These are phyloP conservation scores for Fusarium robinianum DNA, from an alignment of 2,329 filamentous ascomycete species.

Conservation along the genomic window DNA sequence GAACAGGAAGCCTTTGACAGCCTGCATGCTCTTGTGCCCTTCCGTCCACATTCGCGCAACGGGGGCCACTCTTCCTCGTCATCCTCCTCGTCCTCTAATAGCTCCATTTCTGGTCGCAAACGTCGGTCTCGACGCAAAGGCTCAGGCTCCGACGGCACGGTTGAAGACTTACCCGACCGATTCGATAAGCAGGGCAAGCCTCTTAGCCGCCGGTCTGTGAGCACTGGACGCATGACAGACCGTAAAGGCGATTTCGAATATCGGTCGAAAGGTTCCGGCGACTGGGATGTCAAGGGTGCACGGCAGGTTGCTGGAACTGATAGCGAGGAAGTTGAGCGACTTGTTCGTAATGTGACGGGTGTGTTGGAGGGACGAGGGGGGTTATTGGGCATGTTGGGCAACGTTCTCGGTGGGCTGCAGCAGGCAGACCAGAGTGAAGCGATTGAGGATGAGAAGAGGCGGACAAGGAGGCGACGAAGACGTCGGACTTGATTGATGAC, in stretches of 20 bases:
- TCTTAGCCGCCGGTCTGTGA: conserved; percentile 37
- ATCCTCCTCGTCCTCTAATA: conserved; percentile 44
- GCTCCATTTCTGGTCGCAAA: conserved; percentile 32
- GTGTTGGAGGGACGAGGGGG: conserved; percentile 39
- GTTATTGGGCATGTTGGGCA: conserved; percentile 40
- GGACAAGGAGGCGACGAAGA: conserved; percentile 18
- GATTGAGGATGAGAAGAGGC: conserved; percentile 26
- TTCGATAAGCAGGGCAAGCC: conserved; percentile 52
- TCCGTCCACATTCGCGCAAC: conserved; percentile 13
- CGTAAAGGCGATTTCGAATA: conserved; percentile 51
- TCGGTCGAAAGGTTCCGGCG: conserved; percentile 38
- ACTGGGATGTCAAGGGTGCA: conserved; percentile 46
- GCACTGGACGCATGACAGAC: conserved; percentile 39
- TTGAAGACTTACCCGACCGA: conserved; percentile 53
- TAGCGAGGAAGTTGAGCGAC: conserved; percentile 45
- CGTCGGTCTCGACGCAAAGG: conserved; percentile 25
- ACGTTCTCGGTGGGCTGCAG: conserved; percentile 36
- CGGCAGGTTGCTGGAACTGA: conserved; percentile 54
- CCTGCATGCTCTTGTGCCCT: conserved; percentile 25
- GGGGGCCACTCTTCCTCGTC: conserved; percentile 33
- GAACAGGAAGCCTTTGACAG: conserved; percentile 26
- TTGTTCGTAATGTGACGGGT: conserved; percentile 35
- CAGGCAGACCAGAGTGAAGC: conserved; percentile 9
- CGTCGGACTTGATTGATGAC: conserved; percentile 30
- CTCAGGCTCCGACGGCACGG: conserved; percentile 40